Base-by-base conservation (phyloP, 2,329 filamentous ascomycete genomes). In the Sporothrix brasiliensis region DNA sequence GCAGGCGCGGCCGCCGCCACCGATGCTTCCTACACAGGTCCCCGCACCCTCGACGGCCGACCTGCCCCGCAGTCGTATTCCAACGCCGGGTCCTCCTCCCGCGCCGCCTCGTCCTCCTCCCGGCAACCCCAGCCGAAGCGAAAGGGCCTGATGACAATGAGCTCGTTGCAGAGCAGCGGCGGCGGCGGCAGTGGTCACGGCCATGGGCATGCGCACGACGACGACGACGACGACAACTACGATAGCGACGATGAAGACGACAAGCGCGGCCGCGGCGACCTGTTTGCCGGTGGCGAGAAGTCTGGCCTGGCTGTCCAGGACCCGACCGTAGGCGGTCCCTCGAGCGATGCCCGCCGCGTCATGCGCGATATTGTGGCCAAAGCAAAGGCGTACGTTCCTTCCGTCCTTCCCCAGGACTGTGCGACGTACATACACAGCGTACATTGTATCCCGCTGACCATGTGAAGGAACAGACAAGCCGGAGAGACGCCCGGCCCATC, bases 221-320 rank as follows among this genome's bases (percentile, higher is more conserved):
- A 89, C 68, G 84, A 89, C 68, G 84, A 85, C 39, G 83, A 87
- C 21, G 86, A 88, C n/a, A 84, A 86, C 3, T 86, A 89, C 19
- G 83, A 87, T n/a, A 82, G 85, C 9, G 81, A 85, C 30, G 83
- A 85, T 1, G 82, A 85, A 1, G 84, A 89, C 1, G 86, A 89
- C 39, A 83, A 87, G 49, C 85, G 88, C 73, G 83, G 84, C 34
- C 83, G 84, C 7, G 82, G 88, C 72, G 91, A 95, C 76, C 82
- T 94, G 73, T 95, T 94, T 79, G 90, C 92, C 24, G 92, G 92
- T 67, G 92, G 92, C 47, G 92, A 94, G 81, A 95, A 95, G 84
- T 94, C 92, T 41, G 89, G 87, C 0, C 79, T 91, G 60, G 89
- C 89, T 27, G 86, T 91, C 30, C 88, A 91, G 76, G 89, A 91